phyloP scores from a whole-genome alignment of 768 basidiomycete species.

The Hydnomerulius pinastri region DNA sequence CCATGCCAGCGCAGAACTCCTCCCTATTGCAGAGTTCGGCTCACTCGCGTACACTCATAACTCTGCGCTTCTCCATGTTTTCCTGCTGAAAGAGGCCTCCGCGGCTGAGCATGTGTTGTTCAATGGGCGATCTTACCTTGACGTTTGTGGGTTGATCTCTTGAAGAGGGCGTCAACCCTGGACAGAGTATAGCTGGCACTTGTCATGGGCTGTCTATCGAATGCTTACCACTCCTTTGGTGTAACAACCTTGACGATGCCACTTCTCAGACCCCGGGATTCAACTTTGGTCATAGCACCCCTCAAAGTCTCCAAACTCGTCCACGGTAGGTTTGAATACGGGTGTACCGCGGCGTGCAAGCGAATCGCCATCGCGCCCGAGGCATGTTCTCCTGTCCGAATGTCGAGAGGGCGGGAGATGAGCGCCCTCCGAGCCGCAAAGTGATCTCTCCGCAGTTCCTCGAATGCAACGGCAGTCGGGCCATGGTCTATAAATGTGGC shows the following conservation, averaged over 20 bases:
- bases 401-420: constrained; percentile 58
- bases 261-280: constrained; percentile 86
- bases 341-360: constrained; percentile 88
- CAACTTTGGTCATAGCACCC: constrained; percentile 82
- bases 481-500: too few species aligned
- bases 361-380: constrained; percentile 80
- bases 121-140: constrained; percentile 87
- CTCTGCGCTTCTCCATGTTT: constrained; percentile 85
- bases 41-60: constrained; percentile 89
- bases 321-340: constrained; percentile 93
- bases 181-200: constrained; percentile 16
- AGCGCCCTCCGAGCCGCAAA: constrained; percentile 64
- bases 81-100: constrained; percentile 87
- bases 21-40: constrained; percentile 72
- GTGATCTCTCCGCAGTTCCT: too few species aligned
- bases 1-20: constrained; percentile 69
- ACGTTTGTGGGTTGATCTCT: constrained; percentile 68
- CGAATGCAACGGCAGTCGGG: too few species aligned
- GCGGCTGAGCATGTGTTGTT: constrained; percentile 87
- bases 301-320: constrained; percentile 92
- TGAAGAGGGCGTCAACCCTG: constrained; percentile 72
- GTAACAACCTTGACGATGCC: constrained; percentile 98
- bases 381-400: constrained; percentile 63
- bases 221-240: constrained; percentile 85
- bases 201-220: constrained; percentile 11